Conservation (phyloP, 208 protist species). For the Wallacemonas collosoma region DNA sequence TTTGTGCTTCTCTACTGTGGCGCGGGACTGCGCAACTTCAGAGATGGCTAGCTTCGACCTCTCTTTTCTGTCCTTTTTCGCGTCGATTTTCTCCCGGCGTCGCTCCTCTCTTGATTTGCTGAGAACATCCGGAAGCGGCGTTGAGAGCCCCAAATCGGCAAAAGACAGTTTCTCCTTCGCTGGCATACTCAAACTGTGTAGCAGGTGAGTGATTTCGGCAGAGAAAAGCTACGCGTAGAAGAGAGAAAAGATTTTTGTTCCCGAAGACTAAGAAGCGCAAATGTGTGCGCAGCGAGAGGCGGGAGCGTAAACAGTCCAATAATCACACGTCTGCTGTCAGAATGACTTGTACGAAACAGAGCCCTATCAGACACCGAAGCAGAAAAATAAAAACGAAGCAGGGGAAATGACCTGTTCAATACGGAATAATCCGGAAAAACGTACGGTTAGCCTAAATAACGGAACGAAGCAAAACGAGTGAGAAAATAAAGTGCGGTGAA, state of each 20-base stretch:
- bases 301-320: no score
- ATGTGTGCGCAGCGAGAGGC: no score
- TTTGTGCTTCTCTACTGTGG: constrained; percentile 71
- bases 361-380: no score
- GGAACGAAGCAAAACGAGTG: no score
- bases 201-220: not conserved
- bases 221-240: not conserved
- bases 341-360: no score
- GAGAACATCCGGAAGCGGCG: constrained; percentile 65
- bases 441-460: no score
- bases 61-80: constrained; percentile 78
- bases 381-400: no score
- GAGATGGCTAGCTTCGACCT: constrained; percentile 58
- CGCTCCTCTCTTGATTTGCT: constrained; percentile 58
- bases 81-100: constrained; percentile 50
- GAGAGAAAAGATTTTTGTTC: not conserved
- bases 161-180: constrained; percentile 70
- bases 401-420: no score
- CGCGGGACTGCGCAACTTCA: constrained; percentile 46
- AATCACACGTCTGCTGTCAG: no score
- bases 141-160: constrained; percentile 77
- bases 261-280: no score
- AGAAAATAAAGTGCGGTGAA: no score
- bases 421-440: no score
- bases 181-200: constrained; percentile 24